A percentile compares a stretch with the other conserved stretches of the same genome.
Conservation (phyloP, 208 protist genomes). For the Trypanosoma congolense region DNA sequence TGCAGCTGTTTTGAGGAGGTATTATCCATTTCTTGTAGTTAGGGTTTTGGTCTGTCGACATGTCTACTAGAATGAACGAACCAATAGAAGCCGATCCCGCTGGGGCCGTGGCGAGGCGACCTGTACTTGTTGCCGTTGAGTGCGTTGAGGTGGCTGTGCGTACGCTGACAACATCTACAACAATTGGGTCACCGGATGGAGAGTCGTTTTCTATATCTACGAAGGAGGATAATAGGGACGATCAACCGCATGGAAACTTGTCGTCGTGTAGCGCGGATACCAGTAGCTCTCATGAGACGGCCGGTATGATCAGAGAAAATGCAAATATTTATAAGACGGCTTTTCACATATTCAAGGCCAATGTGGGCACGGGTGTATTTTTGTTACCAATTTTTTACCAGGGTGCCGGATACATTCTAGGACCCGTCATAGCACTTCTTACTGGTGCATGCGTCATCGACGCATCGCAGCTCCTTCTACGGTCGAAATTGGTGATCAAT, state of each 20-base stretch:
- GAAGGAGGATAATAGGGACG: neutral
- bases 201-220: no score
- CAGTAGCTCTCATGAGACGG: neutral
- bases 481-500: conserved; percentile 21
- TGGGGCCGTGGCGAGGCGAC: no score
- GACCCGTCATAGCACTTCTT: conserved; percentile 16
- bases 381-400: conserved; percentile 26
- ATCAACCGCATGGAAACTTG: neutral
- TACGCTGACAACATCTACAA: no score
- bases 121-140: no score
- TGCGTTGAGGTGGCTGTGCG: no score
- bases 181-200: no score
- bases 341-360: conserved; percentile 45
- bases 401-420: conserved; percentile 19
- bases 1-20: no score
- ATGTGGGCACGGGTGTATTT: conserved; percentile 32
- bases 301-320: conserved; percentile 11
- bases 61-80: no score
- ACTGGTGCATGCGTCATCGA: conserved; percentile 22
- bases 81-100: no score
- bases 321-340: conserved; percentile 24
- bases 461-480: conserved; percentile 22
- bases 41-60: no score
- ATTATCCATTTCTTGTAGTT: no score
- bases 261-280: neutral